Evolutionary conservation across 106 monocot genomes (phyloP).

Genomic region (Amphibolis antarctica): DNA sequence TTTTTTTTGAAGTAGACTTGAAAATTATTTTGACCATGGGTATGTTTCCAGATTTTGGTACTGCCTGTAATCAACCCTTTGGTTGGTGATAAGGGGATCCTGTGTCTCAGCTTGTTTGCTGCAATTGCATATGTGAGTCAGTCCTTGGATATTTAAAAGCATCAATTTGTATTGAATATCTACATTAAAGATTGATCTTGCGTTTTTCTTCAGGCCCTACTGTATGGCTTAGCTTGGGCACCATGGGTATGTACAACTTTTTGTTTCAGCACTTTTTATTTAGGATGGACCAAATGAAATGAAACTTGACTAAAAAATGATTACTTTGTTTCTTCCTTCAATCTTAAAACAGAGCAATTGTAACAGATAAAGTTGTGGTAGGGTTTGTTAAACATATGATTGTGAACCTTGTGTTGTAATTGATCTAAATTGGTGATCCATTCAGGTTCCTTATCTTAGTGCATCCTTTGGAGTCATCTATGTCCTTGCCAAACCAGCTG

Average conservation of each 20-base stretch:
- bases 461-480: conserved; percentile 69
- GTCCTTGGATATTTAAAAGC: too few species aligned
- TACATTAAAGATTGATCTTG: too few species aligned
- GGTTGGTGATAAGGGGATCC: conserved; percentile 46
- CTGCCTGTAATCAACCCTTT: conserved; percentile 52
- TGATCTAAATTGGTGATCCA: too few species aligned
- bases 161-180: neutral
- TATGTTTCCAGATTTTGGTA: conserved; percentile 53
- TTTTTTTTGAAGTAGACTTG: too few species aligned
- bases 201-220: conserved; percentile 30
- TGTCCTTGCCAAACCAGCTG: conserved; percentile 67
- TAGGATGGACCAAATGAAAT: neutral
- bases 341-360: too few species aligned
- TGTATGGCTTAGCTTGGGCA: conserved; percentile 84
- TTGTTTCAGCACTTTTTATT: neutral
- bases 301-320: too few species aligned
- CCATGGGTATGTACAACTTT: conserved; percentile 36
- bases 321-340: too few species aligned
- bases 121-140: conserved; percentile 63
- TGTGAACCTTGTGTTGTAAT: too few species aligned
- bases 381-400: too few species aligned
- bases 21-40: too few species aligned
- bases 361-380: too few species aligned
- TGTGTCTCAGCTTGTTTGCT: conserved; percentile 42
- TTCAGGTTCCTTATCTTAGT: conserved; percentile 61